Conservation (phyloP, 768 basidiomycete species). For the Leccinum broughii region DNA sequence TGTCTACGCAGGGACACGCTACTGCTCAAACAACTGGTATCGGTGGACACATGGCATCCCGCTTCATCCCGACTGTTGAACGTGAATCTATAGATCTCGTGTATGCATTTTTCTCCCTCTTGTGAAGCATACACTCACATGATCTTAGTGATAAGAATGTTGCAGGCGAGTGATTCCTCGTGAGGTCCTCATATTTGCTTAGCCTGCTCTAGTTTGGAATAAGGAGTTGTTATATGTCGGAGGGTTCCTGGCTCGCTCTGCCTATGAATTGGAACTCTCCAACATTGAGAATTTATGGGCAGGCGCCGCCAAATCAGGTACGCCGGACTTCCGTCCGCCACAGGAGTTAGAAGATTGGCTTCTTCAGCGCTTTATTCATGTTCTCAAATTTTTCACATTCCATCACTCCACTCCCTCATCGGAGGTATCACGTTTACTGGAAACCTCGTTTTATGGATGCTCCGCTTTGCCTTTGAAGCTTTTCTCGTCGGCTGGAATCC, state of each 20-base stretch:
- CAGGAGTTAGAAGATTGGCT: constrained; percentile 51
- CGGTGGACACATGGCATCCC: constrained; percentile 20
- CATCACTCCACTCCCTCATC: constrained; percentile 83
- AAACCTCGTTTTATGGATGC: constrained; percentile 56
- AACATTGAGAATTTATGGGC: constrained; percentile 51
- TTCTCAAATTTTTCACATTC: constrained; percentile 89
- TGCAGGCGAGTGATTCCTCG: constrained; percentile 2
- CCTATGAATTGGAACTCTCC: constrained; percentile 16
- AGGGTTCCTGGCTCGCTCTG: constrained; percentile 12
- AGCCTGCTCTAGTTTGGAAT: constrained; percentile 72
- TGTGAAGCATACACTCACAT: neutral
- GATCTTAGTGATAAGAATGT: constrained; percentile 10
- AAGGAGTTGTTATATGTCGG: constrained; percentile 49
- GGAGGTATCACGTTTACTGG: constrained; percentile 70
- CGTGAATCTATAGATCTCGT: constrained; percentile 18
- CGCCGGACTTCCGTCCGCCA: constrained; percentile 32
- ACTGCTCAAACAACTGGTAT: constrained; percentile 17
- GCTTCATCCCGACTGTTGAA: constrained; percentile 19
- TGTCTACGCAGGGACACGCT: constrained; percentile 8
- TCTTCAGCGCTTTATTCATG: constrained; percentile 66
- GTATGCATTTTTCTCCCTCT: constrained; percentile 1
- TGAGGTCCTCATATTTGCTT: neutral
- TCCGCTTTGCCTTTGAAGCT: constrained; percentile 10
- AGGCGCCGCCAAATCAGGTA: constrained; percentile 39
- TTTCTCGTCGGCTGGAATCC: constrained; percentile 12